Percentiles rank a stretch among this genome's conserved stretches.
phyloP scores from a whole-genome alignment of 352 stramenopile species.

The Pythium myriotylum region DNA sequence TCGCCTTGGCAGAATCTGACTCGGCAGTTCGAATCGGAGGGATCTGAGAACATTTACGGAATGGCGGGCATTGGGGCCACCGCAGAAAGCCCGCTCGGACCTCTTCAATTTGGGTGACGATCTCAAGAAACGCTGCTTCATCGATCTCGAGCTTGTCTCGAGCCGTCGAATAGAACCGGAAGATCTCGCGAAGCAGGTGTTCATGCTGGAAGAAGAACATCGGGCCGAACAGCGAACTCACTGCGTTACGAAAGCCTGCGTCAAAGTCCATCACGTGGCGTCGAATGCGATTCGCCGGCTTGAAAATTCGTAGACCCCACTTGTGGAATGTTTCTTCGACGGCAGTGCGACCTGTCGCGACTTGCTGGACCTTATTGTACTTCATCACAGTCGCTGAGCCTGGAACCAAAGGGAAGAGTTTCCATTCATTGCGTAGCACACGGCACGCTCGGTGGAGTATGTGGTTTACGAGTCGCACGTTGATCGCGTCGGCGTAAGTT shows the following conservation, averaged over 20 bases:
- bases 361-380: slow-evolving; percentile 39
- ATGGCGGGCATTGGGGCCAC: slow-evolving; percentile 52
- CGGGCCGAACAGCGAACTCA: slow-evolving; percentile 52
- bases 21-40: slow-evolving; percentile 3
- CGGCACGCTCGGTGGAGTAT: slow-evolving; percentile 46
- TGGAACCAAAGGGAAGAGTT: slow-evolving; percentile 41
- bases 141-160: slow-evolving; percentile 44
- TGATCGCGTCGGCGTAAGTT: slow-evolving; percentile 50
- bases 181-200: slow-evolving; percentile 40
- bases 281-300: slow-evolving; percentile 40
- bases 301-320: slow-evolving; percentile 56
- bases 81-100: slow-evolving; percentile 38
- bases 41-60: slow-evolving; percentile 1
- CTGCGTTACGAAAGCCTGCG: slow-evolving; percentile 47
- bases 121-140: slow-evolving; percentile 52
- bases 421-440: slow-evolving; percentile 52
- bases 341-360: slow-evolving; percentile 44
- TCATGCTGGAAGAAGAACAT: slow-evolving; percentile 64
- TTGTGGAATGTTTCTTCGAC: slow-evolving; percentile 59
- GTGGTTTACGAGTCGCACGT: slow-evolving; percentile 40
- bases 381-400: slow-evolving; percentile 34
- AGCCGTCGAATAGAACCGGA: slow-evolving; percentile 32
- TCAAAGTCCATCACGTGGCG: slow-evolving; percentile 64
- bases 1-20: no score
- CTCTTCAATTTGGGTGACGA: slow-evolving; percentile 64